Evolutionary conservation across 495 filamentous ascomycete genomes (phyloP).

Genomic region (Penicillium simplicissimum): DNA sequence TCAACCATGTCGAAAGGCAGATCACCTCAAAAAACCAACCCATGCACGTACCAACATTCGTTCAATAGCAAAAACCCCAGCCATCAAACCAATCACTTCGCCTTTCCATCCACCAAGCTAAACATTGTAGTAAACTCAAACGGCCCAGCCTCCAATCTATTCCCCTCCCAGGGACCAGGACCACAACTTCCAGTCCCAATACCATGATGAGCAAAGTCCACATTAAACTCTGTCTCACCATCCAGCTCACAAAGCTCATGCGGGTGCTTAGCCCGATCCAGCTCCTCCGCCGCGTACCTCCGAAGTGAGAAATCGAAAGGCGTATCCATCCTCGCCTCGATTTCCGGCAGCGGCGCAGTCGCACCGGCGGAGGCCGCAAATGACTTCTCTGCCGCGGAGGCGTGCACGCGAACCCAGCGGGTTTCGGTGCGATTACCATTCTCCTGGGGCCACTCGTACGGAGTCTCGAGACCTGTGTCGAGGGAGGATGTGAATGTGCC

Average conservation of each 20-base stretch:
- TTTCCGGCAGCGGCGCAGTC: constrained; percentile 45
- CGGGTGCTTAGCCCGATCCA: constrained; percentile 59
- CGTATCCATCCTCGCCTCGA: constrained; percentile 27
- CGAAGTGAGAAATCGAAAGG: constrained; percentile 56
- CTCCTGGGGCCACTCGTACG: constrained; percentile 66
- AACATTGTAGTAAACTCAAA: constrained; percentile 20
- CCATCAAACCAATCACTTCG: neutral
- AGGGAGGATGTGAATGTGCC: constrained; percentile 48
- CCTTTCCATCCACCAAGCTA: neutral
- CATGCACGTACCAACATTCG: no score
- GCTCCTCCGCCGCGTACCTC: constrained; percentile 50
- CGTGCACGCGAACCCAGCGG: constrained; percentile 55
- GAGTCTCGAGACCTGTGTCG: constrained; percentile 51
- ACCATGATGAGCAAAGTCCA: constrained; percentile 67
- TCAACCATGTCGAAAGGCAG: no score
- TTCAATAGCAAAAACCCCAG: neutral
- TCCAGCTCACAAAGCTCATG: constrained; percentile 51
- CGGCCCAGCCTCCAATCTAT: constrained; percentile 20
- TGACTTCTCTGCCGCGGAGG: constrained; percentile 15
- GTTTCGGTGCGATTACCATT: constrained; percentile 62
- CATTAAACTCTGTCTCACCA: constrained; percentile 56
- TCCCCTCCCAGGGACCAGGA: constrained; percentile 19
- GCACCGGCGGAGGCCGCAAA: neutral
- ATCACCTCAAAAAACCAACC: no score
- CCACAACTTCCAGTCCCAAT: constrained; percentile 24